phyloP scores from a whole-genome alignment of 139 green algal genomes.

The Mesostigma viride region DNA sequence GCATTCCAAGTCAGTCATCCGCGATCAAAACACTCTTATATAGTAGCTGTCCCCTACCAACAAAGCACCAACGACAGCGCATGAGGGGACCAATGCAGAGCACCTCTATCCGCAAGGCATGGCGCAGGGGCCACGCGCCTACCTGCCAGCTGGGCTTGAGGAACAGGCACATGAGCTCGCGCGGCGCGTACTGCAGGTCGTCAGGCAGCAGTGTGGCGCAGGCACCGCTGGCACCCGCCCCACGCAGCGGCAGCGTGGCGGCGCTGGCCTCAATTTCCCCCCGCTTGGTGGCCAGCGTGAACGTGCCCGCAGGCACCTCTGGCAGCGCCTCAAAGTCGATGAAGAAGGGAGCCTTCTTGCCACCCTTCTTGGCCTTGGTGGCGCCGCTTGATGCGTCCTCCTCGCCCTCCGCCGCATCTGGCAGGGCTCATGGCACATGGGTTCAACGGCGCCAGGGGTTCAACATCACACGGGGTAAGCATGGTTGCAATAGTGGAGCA shows the following conservation, averaged over 20 bases:
- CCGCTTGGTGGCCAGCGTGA: slow-evolving; percentile 20
- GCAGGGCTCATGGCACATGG: too few relatives aligned
- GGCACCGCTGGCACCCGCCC: neutral
- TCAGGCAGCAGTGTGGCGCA: slow-evolving; percentile 53
- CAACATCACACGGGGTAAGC: too few relatives aligned
- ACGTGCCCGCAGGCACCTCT: slow-evolving; percentile 16
- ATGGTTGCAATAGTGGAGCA: too few relatives aligned
- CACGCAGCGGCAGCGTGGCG: neutral
- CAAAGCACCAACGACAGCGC: too few relatives aligned
- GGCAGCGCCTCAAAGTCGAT: slow-evolving; percentile 62
- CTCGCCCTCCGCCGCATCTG: neutral
- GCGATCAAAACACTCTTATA: too few relatives aligned
- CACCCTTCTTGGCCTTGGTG: slow-evolving; percentile 13
- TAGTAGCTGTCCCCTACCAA: too few relatives aligned
- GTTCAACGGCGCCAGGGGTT: too few relatives aligned
- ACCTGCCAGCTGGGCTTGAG: slow-evolving; percentile 24
- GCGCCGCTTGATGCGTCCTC: neutral
- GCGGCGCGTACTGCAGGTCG: slow-evolving; percentile 54
- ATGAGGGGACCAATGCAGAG: too few relatives aligned
- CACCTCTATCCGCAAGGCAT: too few relatives aligned
- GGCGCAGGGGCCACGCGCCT: too few relatives aligned
- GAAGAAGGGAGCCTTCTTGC: slow-evolving; percentile 2
- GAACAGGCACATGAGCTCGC: slow-evolving; percentile 36
- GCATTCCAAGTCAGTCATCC: too few relatives aligned
- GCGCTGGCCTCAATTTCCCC: slow-evolving; percentile 5